Evolutionary conservation across 306 rosid species (phyloP).

Genomic region (Senna tora): DNA sequence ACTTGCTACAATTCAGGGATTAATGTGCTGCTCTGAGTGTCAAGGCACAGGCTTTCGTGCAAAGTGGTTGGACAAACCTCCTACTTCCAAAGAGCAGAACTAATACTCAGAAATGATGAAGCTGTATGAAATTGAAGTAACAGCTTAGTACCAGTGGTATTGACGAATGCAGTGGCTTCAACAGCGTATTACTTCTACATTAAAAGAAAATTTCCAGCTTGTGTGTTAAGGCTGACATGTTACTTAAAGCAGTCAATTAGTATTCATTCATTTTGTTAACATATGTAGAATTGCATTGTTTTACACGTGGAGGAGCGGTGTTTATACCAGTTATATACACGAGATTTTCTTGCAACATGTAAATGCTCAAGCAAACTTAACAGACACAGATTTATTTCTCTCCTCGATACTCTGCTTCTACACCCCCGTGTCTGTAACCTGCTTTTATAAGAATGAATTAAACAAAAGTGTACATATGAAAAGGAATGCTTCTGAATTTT

Average conservation of each 20-base stretch:
- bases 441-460: background rate
- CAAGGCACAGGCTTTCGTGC: conserved; percentile 64
- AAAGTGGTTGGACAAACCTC: conserved; percentile 89
- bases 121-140: conserved; percentile 24
- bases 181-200: conserved; percentile 15
- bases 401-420: background rate
- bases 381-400: background rate
- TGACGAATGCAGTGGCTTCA: conserved; percentile 31
- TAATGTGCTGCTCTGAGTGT: conserved; percentile 48
- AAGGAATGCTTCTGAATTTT: background rate
- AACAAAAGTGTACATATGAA: background rate
- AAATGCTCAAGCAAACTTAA: background rate
- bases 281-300: conserved; percentile 32
- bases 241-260: conserved; percentile 14
- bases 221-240: conserved; percentile 5
- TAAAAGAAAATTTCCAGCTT: conserved; percentile 32
- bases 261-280: conserved; percentile 23
- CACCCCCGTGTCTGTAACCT: background rate
- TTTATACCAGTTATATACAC: conserved; percentile 12
- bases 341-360: conserved; percentile 24
- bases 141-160: conserved; percentile 10
- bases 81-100: conserved; percentile 52
- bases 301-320: conserved; percentile 2
- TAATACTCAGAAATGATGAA: conserved; percentile 32
- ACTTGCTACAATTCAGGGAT: conserved; percentile 43